These are phyloP conservation scores for Chalara sp. DNA, from an alignment of 2,329 filamentous ascomycete species.

Conservation along the genomic window DNA sequence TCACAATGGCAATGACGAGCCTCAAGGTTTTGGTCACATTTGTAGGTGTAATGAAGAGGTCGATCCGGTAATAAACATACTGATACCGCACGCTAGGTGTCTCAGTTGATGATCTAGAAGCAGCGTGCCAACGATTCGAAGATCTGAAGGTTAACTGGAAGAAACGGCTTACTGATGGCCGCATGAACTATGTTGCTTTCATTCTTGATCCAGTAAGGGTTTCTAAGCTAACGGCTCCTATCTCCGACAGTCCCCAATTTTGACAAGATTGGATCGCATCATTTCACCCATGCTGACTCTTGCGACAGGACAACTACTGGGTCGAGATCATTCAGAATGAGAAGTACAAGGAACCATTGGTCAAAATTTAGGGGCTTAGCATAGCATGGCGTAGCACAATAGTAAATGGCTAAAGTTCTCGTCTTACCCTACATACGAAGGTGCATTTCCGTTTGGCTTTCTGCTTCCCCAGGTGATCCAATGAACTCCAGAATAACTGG, in stretches of 20 bases:
- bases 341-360: constrained; percentile 40
- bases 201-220: constrained; percentile 83
- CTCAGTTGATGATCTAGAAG: constrained; percentile 80
- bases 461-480: too few species aligned
- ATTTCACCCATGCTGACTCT: neutral
- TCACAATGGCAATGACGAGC: constrained; percentile 85
- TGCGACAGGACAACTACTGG: constrained; percentile 25
- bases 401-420: too few species aligned
- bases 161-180: constrained; percentile 87
- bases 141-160: constrained; percentile 80
- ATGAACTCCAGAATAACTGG: too few species aligned
- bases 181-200: constrained; percentile 93
- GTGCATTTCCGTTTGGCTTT: too few species aligned
- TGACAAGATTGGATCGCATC: neutral
- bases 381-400: constrained; percentile 1
- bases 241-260: too few species aligned
- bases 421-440: too few species aligned
- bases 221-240: constrained; percentile 35
- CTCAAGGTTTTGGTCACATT: constrained; percentile 92
- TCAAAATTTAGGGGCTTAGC: constrained; percentile 4
- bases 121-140: constrained; percentile 82
- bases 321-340: constrained; percentile 76
- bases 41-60: constrained; percentile 45
- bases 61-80: neutral
- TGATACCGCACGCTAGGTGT: constrained; percentile 47